Percentiles rank a stretch among this genome's conserved stretches.
These are phyloP conservation scores for Microcyclosporella mali DNA, from an alignment of 2,329 filamentous ascomycete species.

Conservation along the genomic window DNA sequence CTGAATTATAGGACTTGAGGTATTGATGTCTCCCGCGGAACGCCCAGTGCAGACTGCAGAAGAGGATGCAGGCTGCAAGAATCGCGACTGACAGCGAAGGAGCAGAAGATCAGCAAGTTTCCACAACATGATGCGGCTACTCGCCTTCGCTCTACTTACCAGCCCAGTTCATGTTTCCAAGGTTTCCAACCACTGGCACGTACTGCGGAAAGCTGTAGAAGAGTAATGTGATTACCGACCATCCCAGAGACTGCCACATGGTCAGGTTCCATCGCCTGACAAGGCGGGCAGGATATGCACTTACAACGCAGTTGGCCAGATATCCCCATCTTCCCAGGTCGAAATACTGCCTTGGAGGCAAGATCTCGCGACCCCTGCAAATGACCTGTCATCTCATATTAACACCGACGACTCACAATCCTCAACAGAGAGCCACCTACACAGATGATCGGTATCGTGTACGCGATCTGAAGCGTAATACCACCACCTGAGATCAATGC, in stretches of 20 bases:
- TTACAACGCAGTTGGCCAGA: not conserved
- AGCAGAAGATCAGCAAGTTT: too few species aligned
- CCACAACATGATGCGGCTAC: too few species aligned
- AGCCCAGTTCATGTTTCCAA: conserved; percentile 8
- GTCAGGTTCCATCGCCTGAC: not conserved
- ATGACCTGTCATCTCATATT: not conserved
- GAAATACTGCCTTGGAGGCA: not conserved
- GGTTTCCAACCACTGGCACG: conserved; percentile 3
- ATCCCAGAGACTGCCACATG: not conserved
- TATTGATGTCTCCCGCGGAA: not conserved
- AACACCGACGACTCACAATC: too few species aligned
- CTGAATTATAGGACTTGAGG: not conserved
- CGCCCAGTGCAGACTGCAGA: conserved; percentile 2
- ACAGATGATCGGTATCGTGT: not conserved
- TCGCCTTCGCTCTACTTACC: too few species aligned
- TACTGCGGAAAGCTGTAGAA: conserved; percentile 7
- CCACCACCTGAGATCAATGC: not conserved
- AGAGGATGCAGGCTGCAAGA: conserved; percentile 2
- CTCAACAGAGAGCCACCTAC: not conserved
- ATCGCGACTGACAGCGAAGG: too few species aligned
- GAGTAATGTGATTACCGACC: conserved; percentile 1
- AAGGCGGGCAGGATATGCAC: not conserved
- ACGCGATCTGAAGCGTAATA: conserved; percentile 1
- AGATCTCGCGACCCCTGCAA: not conserved
- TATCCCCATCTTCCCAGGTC: conserved; percentile 1